Percentiles rank a stretch among this genome's conserved stretches.
These are phyloP conservation scores for Kalaharituber pfeilii DNA, from an alignment of 2,329 filamentous ascomycete species.

Conservation along the genomic window DNA sequence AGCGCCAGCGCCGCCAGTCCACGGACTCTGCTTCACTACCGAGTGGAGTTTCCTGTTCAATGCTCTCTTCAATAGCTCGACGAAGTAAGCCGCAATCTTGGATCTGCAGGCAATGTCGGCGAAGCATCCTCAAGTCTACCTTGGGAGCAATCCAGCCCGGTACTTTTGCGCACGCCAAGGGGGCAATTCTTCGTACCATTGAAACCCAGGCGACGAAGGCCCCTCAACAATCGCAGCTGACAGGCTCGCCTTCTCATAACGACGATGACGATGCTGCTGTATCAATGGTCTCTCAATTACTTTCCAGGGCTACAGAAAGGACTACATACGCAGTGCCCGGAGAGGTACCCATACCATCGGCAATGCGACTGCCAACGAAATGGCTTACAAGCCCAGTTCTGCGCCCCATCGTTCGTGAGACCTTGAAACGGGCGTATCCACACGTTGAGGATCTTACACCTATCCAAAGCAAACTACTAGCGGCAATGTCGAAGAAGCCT, in stretches of 20 bases:
- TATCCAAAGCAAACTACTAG: slow-evolving; percentile 18
- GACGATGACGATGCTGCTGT: background rate
- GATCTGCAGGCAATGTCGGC: too few species aligned
- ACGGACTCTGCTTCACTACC: too few species aligned
- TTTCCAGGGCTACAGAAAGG: background rate
- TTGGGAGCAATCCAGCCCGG: too few species aligned
- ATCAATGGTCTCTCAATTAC: background rate
- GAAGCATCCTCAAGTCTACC: too few species aligned
- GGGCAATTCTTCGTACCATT: too few species aligned
- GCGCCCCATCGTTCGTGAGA: slow-evolving; percentile 17
- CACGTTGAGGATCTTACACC: slow-evolving; percentile 13
- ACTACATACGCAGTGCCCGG: background rate
- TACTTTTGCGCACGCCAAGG: too few species aligned
- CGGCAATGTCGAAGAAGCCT: slow-evolving; percentile 16
- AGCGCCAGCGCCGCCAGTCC: too few species aligned
- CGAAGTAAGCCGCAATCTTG: too few species aligned
- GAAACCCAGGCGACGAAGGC: too few species aligned
- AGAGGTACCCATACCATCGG: background rate
- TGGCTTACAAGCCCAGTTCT: slow-evolving; percentile 7
- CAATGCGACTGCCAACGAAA: background rate
- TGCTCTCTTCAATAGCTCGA: too few species aligned
- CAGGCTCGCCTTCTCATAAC: background rate
- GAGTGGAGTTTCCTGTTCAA: too few species aligned
- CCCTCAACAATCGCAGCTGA: too few species aligned
- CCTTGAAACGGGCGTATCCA: slow-evolving; percentile 18